Evolutionary conservation across 2,329 filamentous ascomycete species (phyloP), one percentile per base, ranked within the genome.

Genomic region (Calonectria henricotiae): DNA sequence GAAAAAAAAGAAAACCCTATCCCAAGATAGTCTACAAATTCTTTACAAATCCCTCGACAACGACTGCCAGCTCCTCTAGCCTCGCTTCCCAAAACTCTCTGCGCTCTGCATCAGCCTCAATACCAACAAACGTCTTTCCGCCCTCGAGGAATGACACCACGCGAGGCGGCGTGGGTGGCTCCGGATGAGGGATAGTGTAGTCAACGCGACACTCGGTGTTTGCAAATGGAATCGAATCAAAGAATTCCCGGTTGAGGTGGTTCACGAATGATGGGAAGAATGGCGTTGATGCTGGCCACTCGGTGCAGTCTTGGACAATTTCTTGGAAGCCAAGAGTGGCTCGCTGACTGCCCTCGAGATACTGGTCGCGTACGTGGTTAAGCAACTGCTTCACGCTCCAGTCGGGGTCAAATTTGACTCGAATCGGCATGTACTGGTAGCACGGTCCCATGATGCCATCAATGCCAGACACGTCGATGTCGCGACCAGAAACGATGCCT

Each of bases 341-440:
- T 13, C 62, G 70, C 39, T 77, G 75, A 23, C 70, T 77, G 1
- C 77, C 75, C 23, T 78, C 71, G 1, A 78, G 72, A 2, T 71
- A 77, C 23, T 79, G 73, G 6, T 39, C 66, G 27, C 76, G 75
- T 0, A 79, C 75, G 2, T 73, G 67, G 35, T 76, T 68, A 6
- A 79, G 35, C 2, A 79, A 69, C 3, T 77, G 68, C 1, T 51
- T 61, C 8, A 46, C 72, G 17, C 75, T 79, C 77, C 75, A 79
- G 25, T 55, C 43, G 20, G 70, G 32, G 43, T 74, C 68, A 6
- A 79, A 75, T 49, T 64, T 72, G 66, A 79, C 76, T n/a, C 77
- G 72, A 9, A 79, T 70, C 1, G 77, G 77, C 58, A 77, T 78
- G 69, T 79, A 79, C 27, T 79, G 77, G 43, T 79, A 79, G 67